Evolutionary conservation across 345 rosid genomes (phyloP), one percentile per base, ranked within the genome.

Genomic region (Syzygium jambos): DNA sequence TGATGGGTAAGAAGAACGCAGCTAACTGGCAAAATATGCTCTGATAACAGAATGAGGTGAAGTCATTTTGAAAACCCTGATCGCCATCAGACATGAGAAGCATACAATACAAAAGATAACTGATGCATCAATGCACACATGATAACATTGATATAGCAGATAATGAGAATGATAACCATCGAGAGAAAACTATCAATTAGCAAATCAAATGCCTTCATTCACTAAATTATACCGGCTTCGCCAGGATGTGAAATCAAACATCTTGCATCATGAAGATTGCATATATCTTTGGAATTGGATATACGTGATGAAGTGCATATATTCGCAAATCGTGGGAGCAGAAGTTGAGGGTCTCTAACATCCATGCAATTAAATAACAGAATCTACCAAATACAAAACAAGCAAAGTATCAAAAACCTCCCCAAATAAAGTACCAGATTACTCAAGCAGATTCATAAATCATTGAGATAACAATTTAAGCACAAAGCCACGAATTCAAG

Each of bases 291-390:
- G 22, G 46, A 84, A 87, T 88, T 56, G 85, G 88, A 77, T 57
- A 41, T 94, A 95, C 99, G 98, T 88, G 96, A 91, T 86, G 94
- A 90, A 87, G 94, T 93, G 84, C 99, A 97, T 23, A 93, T 92
- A 78, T 85, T 91, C 86, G 93, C 93, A 88, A 96, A 96, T 87
- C 52, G 90, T 84, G 97, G 95, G 86, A 96, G 97, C 89, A 96
- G 89, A 88, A 94, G 88, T 83, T 94, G 93, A 85, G 99, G 98
- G 91, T 96, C 95, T 89, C 99, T 94, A 46, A 92, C 98, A 85
- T 95, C 96, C 98, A 94, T 95, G 92, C 99, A 96, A 87, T 96
- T 96, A 92, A 97, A 97, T 77, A 97, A 90, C 85, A 97, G 95
- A 93, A 97, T 93, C 99, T 96, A 65, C 89, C 90, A 89, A 21